These are phyloP conservation scores for Tetrahymena thermophila DNA, from an alignment of 73 alveolate species.

Conservation along the genomic window DNA sequence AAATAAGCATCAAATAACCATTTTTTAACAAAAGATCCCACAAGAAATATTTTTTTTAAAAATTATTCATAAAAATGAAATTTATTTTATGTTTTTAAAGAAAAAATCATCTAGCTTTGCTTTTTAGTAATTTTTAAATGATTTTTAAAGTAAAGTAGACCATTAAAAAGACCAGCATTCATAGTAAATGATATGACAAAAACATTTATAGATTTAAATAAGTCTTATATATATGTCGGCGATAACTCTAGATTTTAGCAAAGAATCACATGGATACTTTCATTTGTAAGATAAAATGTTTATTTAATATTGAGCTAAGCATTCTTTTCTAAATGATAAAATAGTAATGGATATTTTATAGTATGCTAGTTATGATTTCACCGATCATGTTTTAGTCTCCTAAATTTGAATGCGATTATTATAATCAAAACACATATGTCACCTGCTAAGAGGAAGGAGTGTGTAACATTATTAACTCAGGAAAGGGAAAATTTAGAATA, in stretches of 20 bases:
- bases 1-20: background rate
- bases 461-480: background rate
- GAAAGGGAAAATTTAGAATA: background rate
- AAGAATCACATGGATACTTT: conserved; percentile 19
- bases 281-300: too few species aligned
- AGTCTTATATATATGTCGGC: conserved; percentile 40
- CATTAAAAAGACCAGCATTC: conserved; percentile 32
- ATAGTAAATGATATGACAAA: conserved; percentile 33
- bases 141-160: background rate
- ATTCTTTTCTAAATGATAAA: too few species aligned
- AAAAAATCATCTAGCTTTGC: background rate
- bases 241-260: conserved; percentile 34
- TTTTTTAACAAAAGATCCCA: too few species aligned
- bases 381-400: background rate
- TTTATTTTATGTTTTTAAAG: too few species aligned
- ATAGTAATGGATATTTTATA: background rate
- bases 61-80: background rate
- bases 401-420: background rate
- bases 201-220: conserved; percentile 18
- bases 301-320: too few species aligned
- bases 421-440: background rate
- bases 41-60: background rate
- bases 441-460: background rate
- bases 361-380: background rate
- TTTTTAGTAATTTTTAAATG: background rate